Evolutionary conservation across 306 rosid genomes (phyloP).

Genomic region (Cicer bijugum): DNA sequence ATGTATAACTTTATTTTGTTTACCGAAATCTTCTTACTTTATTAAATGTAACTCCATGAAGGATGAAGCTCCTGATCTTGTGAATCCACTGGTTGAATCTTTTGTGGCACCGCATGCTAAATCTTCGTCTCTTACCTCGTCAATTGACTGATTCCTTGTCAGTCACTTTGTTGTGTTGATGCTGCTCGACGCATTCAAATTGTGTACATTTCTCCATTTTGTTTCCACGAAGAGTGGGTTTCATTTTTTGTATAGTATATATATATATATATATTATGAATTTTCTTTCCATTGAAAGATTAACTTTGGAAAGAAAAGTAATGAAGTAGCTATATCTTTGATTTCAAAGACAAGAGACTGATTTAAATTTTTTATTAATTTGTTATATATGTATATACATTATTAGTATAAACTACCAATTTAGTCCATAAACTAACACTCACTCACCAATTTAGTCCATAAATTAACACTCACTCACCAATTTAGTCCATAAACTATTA

Average conservation of each 20-base stretch:
- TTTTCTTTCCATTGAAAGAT: neutral
- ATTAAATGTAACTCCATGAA: conserved; percentile 47
- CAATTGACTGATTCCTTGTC: conserved; percentile 45
- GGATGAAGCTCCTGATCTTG: conserved; percentile 97
- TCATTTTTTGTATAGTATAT: conserved; percentile 22
- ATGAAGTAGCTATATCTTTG: neutral
- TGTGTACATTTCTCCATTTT: conserved; percentile 33
- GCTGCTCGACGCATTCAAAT: conserved; percentile 38
- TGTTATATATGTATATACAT: neutral
- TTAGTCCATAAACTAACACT: no score
- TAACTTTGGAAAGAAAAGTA: neutral
- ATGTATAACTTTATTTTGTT: conserved; percentile 3
- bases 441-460: no score
- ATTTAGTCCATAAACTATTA: no score
- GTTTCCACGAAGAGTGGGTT: conserved; percentile 11
- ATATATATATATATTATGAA: neutral
- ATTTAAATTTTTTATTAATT: neutral
- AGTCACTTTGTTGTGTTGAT: conserved; percentile 44
- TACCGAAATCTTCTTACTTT: conserved; percentile 33
- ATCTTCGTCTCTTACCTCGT: conserved; percentile 47
- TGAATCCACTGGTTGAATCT: conserved; percentile 85
- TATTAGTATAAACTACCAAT: no score
- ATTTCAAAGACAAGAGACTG: neutral
- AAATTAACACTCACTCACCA: no score
- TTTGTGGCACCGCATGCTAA: conserved; percentile 87